Evolutionary conservation across 306 rosid genomes (phyloP).

Genomic region (Castanea crenata): DNA sequence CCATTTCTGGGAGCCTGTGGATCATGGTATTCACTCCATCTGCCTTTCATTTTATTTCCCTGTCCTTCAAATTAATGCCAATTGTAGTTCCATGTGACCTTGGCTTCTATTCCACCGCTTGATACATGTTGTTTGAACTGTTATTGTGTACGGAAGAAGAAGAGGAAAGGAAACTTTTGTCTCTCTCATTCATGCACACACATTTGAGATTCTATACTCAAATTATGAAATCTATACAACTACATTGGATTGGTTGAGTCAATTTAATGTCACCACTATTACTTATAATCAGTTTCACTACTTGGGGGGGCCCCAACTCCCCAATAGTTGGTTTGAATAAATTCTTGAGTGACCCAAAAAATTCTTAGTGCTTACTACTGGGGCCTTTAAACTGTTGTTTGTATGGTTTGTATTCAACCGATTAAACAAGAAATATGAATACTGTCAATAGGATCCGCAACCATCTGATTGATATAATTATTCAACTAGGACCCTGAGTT

Average conservation of each 20-base stretch:
- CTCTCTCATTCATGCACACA: background rate
- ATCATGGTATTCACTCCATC: background rate
- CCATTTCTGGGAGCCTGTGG: background rate
- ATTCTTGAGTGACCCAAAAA: too few relatives aligned
- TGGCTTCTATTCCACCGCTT: background rate
- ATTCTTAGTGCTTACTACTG: too few relatives aligned
- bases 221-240: background rate
- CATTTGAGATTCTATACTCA: background rate
- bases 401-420: too few relatives aligned
- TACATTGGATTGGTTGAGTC: background rate
- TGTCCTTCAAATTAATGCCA: background rate
- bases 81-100: background rate
- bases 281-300: background rate
- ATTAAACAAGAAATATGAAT: too few relatives aligned
- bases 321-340: background rate
- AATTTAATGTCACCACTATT: constrained; percentile 11
- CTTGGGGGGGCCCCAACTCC: background rate
- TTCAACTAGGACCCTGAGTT: too few relatives aligned
- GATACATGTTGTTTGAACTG: background rate
- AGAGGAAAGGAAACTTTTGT: background rate
- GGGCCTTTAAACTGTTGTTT: too few relatives aligned
- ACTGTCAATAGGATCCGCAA: too few relatives aligned
- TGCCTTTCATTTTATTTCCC: background rate
- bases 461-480: too few relatives aligned
- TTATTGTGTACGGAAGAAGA: background rate